phyloP scores from a whole-genome alignment of 495 filamentous ascomycete genomes.

The Gamarada debralockiae region DNA sequence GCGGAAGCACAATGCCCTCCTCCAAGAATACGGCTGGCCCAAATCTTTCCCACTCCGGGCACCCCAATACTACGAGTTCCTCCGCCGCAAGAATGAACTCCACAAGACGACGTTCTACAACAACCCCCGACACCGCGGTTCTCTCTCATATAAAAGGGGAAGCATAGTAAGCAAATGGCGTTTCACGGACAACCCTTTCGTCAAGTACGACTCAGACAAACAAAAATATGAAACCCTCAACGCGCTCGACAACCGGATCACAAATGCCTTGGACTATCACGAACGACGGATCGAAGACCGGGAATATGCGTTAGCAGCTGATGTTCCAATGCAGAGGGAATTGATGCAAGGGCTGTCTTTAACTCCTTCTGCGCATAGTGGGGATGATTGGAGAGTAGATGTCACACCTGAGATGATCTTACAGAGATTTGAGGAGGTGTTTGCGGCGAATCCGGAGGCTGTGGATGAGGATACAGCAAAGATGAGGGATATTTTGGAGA shows the following conservation, averaged over 20 bases:
- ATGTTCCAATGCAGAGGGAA: not conserved
- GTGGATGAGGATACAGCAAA: not conserved
- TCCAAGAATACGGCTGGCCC: constrained; percentile 11
- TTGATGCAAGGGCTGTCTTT: not conserved
- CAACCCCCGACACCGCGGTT: not conserved
- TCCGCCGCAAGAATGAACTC: not conserved
- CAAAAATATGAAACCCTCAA: not conserved
- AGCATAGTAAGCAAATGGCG: not conserved
- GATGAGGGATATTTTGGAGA: not conserved
- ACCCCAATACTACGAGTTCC: not conserved
- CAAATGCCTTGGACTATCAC: not conserved
- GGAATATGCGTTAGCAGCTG: not conserved
- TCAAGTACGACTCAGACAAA: not conserved
- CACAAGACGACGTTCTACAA: not conserved
- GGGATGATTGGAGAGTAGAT: constrained; percentile 1
- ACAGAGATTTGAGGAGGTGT: constrained; percentile 3
- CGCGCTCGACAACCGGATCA: not conserved
- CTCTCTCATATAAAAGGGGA: not conserved
- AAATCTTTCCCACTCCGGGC: not conserved
- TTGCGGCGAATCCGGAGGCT: not conserved
- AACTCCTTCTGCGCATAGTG: not conserved
- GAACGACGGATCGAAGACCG: not conserved
- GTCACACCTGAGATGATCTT: constrained; percentile 1
- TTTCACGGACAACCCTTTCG: not conserved
- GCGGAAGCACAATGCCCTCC: not conserved